Evolutionary conservation across 225 moss, liverwort and hornwort species (phyloP).

Genomic region (Bryoerythrophyllum caledonicum): DNA sequence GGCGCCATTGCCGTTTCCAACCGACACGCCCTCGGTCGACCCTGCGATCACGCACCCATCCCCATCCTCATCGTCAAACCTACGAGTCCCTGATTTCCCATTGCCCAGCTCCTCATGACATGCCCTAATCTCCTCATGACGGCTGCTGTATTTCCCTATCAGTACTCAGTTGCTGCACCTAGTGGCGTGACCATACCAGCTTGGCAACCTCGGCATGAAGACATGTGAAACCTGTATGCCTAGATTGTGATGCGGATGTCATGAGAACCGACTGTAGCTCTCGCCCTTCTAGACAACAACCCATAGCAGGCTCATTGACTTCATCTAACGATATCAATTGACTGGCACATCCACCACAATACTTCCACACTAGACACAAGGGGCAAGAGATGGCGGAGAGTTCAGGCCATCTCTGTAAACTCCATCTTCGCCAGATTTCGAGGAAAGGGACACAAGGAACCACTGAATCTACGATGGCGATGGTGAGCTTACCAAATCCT

Average conservation of each 20-base stretch:
- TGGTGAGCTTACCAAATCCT: constrained; percentile 23
- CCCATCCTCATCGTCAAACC: neutral
- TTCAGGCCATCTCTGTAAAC: neutral
- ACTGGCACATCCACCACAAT: neutral
- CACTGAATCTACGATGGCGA: neutral
- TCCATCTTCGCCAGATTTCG: too few species aligned
- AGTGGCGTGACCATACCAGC: neutral
- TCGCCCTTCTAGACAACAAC: neutral
- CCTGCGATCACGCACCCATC: constrained; percentile 27
- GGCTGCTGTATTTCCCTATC: neutral
- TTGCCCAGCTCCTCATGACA: neutral
- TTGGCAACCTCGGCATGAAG: constrained; percentile 2
- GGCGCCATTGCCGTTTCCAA: constrained; percentile 30
- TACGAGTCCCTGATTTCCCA: neutral
- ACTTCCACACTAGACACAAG: neutral
- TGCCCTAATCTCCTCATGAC: neutral
- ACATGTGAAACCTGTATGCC: neutral
- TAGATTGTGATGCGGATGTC: neutral
- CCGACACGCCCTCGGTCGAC: constrained; percentile 16
- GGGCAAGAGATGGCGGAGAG: neutral
- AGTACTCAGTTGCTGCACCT: neutral
- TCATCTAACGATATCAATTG: neutral
- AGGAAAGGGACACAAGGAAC: too few species aligned
- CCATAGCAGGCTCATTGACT: neutral
- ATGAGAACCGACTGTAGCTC: neutral